Evolutionary conservation across 108 stramenopile genomes (phyloP), one percentile per base, ranked within the genome.

Genomic region (Parmales sp.): DNA sequence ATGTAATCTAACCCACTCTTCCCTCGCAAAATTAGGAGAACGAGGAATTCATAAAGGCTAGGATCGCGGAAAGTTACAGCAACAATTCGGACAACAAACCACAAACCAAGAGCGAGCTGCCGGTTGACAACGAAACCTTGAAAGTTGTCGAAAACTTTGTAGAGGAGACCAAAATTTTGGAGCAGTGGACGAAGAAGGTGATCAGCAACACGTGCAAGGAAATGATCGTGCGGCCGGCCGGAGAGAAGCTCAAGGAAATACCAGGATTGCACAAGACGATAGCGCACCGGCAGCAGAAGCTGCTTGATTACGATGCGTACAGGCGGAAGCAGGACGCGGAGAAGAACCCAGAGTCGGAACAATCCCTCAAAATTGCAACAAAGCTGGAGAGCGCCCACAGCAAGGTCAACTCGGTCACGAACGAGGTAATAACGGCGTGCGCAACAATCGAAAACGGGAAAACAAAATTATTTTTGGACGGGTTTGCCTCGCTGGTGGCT

Each of bases 211-310:
- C 54, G 16, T 60, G 54, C 54, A 60, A 34, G 31, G 54, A 60
- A 34, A 60, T 34, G 26, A 34, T 60, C 54, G 54, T 60, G 26
- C 26, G 54, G 26, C 54, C 54, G 16, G 20, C 54, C 13, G 54
- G 54, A 11, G 54, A 60, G 54, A 60, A 60, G 31, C 54, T 60
- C n/a, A 60, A 60, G n/a, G 54, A 60, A 34, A 60, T 60, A 6
- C 54, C 54, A 31, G 31, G 36, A 3, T 34, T 60, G 29, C 29
- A 11, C 13, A 16, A 60, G 2, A 60, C 29, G 26, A 11, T 60
- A 11, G 36, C 29, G 54, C 31, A 34, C 4, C 54, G 54, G 13
- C 5, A 60, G 6, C 54, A 60, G 20, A 60, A 60, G 54, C 29
- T 60, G 29, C 26, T 60, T 11, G 54, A 60, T 34, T 60, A 60